phyloP scores from a whole-genome alignment of 1,139 yeast species.

The Nakaseomyces delphensis region DNA sequence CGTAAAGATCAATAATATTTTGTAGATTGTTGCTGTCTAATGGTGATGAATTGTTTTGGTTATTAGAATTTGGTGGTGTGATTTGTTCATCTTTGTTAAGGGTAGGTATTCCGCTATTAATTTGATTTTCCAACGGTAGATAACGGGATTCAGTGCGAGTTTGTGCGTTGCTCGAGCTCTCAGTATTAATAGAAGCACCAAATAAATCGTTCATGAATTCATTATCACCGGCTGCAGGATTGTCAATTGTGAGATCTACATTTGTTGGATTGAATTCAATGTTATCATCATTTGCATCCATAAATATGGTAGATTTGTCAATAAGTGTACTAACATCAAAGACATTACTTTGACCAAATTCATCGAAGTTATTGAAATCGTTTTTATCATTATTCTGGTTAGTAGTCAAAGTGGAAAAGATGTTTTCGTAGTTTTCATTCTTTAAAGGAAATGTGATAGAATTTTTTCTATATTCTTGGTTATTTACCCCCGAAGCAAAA shows the following conservation, averaged over 20 bases:
- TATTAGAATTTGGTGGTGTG: conserved; percentile 2
- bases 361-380: background rate
- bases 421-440: background rate
- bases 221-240: conserved; percentile 1
- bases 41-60: conserved; percentile 1
- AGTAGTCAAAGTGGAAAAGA: background rate
- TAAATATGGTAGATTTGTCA: conserved; percentile 13
- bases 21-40: background rate
- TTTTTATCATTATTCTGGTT: background rate
- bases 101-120: background rate
- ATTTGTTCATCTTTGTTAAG: background rate
- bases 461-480: background rate
- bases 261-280: conserved; percentile 3
- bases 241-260: conserved; percentile 8
- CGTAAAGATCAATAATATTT: conserved; percentile 1
- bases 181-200: background rate
- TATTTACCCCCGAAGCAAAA: background rate
- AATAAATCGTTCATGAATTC: conserved; percentile 1
- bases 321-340: conserved; percentile 15
- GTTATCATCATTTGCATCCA: conserved; percentile 4
- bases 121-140: background rate
- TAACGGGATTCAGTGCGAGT: background rate
- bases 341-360: background rate
- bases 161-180: background rate
- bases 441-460: background rate